Evolutionary conservation across 2,329 filamentous ascomycete genomes (phyloP), one percentile per base, ranked within the genome.

Genomic region (Erysiphe pulchra): DNA sequence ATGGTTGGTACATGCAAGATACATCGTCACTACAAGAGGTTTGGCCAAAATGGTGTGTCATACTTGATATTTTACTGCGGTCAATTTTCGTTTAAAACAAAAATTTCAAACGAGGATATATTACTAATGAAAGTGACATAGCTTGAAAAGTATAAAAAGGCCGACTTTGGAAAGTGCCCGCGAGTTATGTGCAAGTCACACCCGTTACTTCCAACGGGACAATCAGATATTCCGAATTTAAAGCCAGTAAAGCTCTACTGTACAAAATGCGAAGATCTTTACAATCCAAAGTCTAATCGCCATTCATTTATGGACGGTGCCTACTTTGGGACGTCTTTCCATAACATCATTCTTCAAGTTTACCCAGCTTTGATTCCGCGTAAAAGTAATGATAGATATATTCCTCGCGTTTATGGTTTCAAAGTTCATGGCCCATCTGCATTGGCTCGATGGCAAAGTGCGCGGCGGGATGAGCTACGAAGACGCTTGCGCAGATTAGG

Each of bases 101-200:
- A 24, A 17, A 17, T 37, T 28, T 13, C 24, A 44, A 13, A 44
- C 54, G 56, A 46, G 56, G 40, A 34, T 28, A n/a, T 8, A 31
- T 46, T 28, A 7, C 24, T 28, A 28, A 28, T 28, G 24, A 28
- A 28, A 28, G 8, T 28, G 8, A 28, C 1, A 33, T 56, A 95
- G 87, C 79, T 95, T 50, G 90, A 98, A 54, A 98, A 98, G 63
- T 98, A 93, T 64, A 98, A 98, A 60, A 93, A 93, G 60, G 81
- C 77, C 54, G 87, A 95, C 60, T 98, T 98, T 59, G 90, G 90
- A 53, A 95, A 94, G 67, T 98, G 90, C 60, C 90, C 90, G 6
- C 83, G 90, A 56, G 90, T 98, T 50, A 77, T 92, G 68, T 98
- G 90, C 65, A 77, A 92, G 57, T 81, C 80, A 11, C 86, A 98